phyloP scores from a whole-genome alignment of 2,329 filamentous ascomycete species.

The Trichophaea hybrida region DNA sequence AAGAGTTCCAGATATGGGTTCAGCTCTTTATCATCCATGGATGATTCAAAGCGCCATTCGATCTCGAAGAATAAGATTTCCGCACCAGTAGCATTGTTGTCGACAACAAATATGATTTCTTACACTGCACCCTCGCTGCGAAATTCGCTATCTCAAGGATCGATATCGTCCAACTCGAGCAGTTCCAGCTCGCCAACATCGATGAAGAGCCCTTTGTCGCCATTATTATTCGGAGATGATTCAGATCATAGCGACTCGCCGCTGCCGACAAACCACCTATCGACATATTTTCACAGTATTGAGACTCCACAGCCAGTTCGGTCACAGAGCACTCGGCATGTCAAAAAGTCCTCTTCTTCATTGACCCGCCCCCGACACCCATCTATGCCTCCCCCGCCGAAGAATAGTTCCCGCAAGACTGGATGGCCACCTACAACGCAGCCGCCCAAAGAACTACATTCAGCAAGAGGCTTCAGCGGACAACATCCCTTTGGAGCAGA shows the following conservation, averaged over 20 bases:
- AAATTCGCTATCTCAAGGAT: slow-evolving; percentile 33
- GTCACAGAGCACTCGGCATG: slow-evolving; percentile 14
- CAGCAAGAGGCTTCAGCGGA: background rate
- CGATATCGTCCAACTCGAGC: slow-evolving; percentile 35
- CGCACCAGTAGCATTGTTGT: slow-evolving; percentile 68
- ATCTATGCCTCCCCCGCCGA: background rate
- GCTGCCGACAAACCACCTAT: slow-evolving; percentile 33
- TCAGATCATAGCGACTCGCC: slow-evolving; percentile 27
- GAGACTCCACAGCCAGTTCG: background rate
- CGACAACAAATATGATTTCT: slow-evolving; percentile 90
- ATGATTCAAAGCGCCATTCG: slow-evolving; percentile 14
- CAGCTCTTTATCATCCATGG: slow-evolving; percentile 5
- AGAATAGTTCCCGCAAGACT: background rate
- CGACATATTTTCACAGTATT: slow-evolving; percentile 10
- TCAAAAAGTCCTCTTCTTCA: background rate
- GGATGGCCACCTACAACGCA: slow-evolving; percentile 17
- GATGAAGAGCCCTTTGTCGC: slow-evolving; percentile 32
- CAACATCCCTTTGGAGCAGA: slow-evolving; percentile 71
- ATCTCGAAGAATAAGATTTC: slow-evolving; percentile 47
- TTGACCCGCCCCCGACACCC: background rate
- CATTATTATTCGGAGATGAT: slow-evolving; percentile 39
- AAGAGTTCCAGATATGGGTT: slow-evolving; percentile 18
- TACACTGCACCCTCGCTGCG: slow-evolving; percentile 71
- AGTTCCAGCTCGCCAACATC: slow-evolving; percentile 16
- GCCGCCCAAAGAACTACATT: slow-evolving; percentile 18